Evolutionary conservation across 2,329 filamentous ascomycete species (phyloP).

Genomic region (Basipetospora chlamydospora): DNA sequence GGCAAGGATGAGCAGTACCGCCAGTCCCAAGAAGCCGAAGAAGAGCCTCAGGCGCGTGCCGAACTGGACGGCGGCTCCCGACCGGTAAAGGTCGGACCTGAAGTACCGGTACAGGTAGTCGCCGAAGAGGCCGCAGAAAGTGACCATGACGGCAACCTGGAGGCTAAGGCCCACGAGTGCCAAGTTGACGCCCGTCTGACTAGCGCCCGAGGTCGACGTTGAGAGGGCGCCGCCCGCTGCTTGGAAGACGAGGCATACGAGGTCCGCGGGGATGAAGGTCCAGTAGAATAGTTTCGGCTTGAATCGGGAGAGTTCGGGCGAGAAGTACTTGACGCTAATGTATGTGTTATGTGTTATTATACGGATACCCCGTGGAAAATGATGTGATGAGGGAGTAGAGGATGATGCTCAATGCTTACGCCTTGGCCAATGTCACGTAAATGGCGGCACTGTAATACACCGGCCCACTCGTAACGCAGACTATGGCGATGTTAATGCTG

Average conservation of each 20-base stretch:
- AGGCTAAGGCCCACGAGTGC: slow-evolving; percentile 39
- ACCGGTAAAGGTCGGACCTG: slow-evolving; percentile 9
- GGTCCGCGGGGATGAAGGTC: slow-evolving; percentile 39
- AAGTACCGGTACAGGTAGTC: slow-evolving; percentile 35
- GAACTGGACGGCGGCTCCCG: neutral
- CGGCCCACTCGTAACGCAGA: slow-evolving; percentile 37
- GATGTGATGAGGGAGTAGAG: no score
- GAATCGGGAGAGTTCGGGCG: slow-evolving; percentile 26
- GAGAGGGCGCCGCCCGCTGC: slow-evolving; percentile 41
- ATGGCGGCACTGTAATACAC: slow-evolving; percentile 45
- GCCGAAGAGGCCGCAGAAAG: slow-evolving; percentile 32
- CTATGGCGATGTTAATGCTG: slow-evolving; percentile 15
- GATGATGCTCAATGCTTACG: slow-evolving; percentile 10
- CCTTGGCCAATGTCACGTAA: slow-evolving; percentile 43
- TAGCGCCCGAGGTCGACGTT: slow-evolving; percentile 23
- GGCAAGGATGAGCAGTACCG: slow-evolving; percentile 45
- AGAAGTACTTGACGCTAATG: slow-evolving; percentile 21
- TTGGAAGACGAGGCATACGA: slow-evolving; percentile 42
- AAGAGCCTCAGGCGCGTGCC: slow-evolving; percentile 26
- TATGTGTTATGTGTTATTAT: slow-evolving; percentile 10
- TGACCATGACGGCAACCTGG: slow-evolving; percentile 39
- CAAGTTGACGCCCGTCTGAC: slow-evolving; percentile 22
- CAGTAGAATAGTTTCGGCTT: slow-evolving; percentile 27
- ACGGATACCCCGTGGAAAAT: no score
- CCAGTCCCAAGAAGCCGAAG: slow-evolving; percentile 33